Evolutionary conservation across 2,329 filamentous ascomycete genomes (phyloP), one percentile per base, ranked within the genome.

Genomic region (Neoascochyta sp.): DNA sequence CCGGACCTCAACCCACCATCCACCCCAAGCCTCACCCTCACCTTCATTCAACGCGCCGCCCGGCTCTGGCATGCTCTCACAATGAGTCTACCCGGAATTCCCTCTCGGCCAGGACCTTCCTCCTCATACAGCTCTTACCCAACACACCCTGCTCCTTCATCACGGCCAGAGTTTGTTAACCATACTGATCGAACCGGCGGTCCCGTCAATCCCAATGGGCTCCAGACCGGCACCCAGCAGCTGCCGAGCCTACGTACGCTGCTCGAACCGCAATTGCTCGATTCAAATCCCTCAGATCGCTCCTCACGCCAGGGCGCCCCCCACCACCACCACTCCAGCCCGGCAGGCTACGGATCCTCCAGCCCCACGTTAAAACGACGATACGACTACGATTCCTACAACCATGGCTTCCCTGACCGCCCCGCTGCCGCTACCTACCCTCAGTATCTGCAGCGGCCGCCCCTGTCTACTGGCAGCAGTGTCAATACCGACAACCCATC

Each of bases 61-160:
- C 41, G 25, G 27, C 46, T 34, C 43, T 52, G 47, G 45, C 39
- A 61, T 59, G 54, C 50, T 61, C 84, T 84, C 28, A 72, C 83
- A 22, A 88, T 94, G 47, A 86, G 93, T 52, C 83, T 93, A 59
- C 73, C 74, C 2, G 87, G 93, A 32, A 94, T 94, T 57, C 86
- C 87, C 1, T 84, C 86, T 52, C 94, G 87, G 85, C 49, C 51
- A 41, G 54, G 50, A 16, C 54, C 32, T 45, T 45, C 50, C 20
- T 35, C 47, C 8, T 51, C 51, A 23, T 54, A 57, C 44, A 46
- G 33, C 36, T 39, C 50, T 17, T 60, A 58, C 35, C 45, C 53
- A 36, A 39, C 43, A 34, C 36, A 49, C 27, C 46, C 37, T 42
- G 50, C 45, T 31, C 44, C 48, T 31, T 39, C 47, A 7, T 54